Evolutionary conservation across 306 rosid genomes (phyloP).

Genomic region (Dalbergia cochinchinensis): DNA sequence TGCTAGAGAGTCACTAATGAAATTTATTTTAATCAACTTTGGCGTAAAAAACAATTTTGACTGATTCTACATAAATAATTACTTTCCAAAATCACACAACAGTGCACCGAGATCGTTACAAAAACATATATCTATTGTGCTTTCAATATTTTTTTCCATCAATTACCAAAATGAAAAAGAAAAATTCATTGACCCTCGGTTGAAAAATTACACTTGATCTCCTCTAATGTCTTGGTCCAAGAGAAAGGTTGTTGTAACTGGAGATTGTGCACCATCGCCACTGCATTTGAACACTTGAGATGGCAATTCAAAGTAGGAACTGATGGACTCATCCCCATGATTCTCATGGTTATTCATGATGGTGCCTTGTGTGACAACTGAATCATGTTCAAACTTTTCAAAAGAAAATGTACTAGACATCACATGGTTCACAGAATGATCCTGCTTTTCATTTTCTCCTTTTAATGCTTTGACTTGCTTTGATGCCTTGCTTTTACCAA

Average conservation of each 20-base stretch:
- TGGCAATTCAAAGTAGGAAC: conserved; percentile 82
- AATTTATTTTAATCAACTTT: no score
- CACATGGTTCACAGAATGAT: conserved; percentile 43
- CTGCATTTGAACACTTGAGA: conserved; percentile 56
- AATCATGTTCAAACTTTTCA: conserved; percentile 74
- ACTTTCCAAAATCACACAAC: no score
- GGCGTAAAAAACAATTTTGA: no score
- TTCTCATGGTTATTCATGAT: conserved; percentile 38
- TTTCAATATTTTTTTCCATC: neutral
- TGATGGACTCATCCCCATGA: conserved; percentile 58
- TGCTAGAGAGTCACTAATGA: no score
- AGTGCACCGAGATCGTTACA: no score
- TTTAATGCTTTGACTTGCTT: conserved; percentile 60
- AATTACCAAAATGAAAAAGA: neutral
- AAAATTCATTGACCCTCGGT: neutral
- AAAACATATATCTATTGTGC: neutral
- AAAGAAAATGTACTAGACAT: conserved; percentile 80
- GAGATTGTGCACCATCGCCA: conserved; percentile 57
- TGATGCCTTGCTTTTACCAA: conserved; percentile 55
- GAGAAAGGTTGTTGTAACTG: conserved; percentile 52
- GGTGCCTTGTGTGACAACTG: conserved; percentile 64
- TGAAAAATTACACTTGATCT: neutral
- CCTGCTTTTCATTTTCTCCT: conserved; percentile 46
- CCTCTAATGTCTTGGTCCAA: conserved; percentile 5
- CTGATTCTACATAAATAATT: no score